Base-by-base conservation (phyloP, 352 stramenopile species). In the Peronospora farinosa region DNA sequence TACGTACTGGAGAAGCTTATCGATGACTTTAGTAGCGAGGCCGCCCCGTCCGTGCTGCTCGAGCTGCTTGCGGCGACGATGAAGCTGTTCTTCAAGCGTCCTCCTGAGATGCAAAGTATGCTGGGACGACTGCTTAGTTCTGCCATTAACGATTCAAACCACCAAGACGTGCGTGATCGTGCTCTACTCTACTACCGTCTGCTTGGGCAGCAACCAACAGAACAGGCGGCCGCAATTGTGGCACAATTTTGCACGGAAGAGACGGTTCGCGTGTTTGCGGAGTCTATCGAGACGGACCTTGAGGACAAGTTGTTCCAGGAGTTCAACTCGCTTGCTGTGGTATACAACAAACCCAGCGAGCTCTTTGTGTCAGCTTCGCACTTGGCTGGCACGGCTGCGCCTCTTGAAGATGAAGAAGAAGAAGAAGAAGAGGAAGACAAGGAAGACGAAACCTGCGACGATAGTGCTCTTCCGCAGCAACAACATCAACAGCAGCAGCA, bases 1-100 rank as follows among this genome's bases (percentile, higher is more conserved):
- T 99, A 99, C 74, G 80, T 98, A 35, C 70, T 99, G 13, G 97
- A 99, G 73, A 95, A 95, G 47, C 69, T 97, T 10, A 93, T 97
- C 19, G 91, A 97, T 54, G 74, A 81, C 2, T 98, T 98, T 52
- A 90, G 86, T 36, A 81, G 95, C 23, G 88, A 98, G 56, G 80
- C 76, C 13, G 80, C 90, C 39, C 67, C 82, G 2, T 67, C 72
- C 0, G 90, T 99, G 12, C 95, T 97, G 54, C 73, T 98, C 40
- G 84, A 97, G 54, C 67, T 99, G 39, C 76, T 99, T 16, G 96
- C 80, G 17, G 88, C 91, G n/a, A 88, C 92, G 4, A 87, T 98
- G 63, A 98, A 98, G 68, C 75, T 99, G 5, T 99, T 99, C 67
- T 99, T 99, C 70, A 89, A 96, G 67, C 84, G 96, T n/a, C 90